These are phyloP conservation scores for Russula griseocarnosa DNA, from an alignment of 768 basidiomycete genomes.

Conservation along the genomic window DNA sequence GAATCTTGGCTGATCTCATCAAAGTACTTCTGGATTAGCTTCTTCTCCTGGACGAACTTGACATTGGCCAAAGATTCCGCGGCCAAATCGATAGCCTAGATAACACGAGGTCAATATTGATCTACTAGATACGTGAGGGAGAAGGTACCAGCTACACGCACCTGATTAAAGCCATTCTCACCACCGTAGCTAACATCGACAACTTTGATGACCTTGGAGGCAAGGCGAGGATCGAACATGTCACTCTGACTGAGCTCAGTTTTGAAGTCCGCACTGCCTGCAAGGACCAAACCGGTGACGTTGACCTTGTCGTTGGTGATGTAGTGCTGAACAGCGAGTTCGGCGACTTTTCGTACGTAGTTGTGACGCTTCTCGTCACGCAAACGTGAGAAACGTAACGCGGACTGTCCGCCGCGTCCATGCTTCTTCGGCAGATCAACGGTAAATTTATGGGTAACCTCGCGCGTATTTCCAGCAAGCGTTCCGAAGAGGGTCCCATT, in stretches of 20 bases:
- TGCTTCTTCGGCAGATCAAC: conserved; percentile 99
- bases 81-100: conserved; percentile 91
- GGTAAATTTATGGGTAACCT: conserved; percentile 96
- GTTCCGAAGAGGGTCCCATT: conserved; percentile 96
- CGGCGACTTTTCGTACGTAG: conserved; percentile 98
- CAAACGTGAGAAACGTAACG: conserved; percentile 98
- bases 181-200: conserved; percentile 99
- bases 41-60: conserved; percentile 99
- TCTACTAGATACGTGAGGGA: not conserved
- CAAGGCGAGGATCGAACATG: conserved; percentile 88
- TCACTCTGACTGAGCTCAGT: conserved; percentile 95
- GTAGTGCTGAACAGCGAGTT: conserved; percentile 94
- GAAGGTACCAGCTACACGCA: conserved; percentile 33
- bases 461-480: conserved; percentile 94
- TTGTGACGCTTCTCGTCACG: conserved; percentile 99
- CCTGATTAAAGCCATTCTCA: conserved; percentile 99
- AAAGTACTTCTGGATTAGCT: conserved; percentile 95
- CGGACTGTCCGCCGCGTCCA: conserved; percentile 99
- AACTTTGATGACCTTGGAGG: conserved; percentile 91
- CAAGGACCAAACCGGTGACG: conserved; percentile 91
- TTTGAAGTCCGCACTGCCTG: conserved; percentile 98
- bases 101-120: not conserved
- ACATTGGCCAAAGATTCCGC: conserved; percentile 95
- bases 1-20: conserved; percentile 99
- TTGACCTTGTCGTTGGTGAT: conserved; percentile 99